Base-by-base conservation (phyloP, 2,329 filamentous ascomycete species). In the Atkinsonella hypoxylon region DNA sequence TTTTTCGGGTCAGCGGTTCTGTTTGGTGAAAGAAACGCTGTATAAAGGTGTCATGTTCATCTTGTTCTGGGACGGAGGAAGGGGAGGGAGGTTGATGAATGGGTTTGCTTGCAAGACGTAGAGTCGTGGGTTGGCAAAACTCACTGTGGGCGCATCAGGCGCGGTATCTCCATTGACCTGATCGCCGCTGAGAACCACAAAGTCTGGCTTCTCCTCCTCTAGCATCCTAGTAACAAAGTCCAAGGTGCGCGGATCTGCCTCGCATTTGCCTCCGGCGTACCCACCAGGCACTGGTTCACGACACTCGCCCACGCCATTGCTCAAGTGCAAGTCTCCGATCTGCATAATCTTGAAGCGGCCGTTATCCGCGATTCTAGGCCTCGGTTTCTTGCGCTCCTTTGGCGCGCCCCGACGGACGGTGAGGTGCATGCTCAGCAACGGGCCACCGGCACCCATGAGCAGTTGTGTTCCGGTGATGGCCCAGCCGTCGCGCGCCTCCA, bases 271-370 rank as follows among this genome's bases (percentile, higher is more conserved):
- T 5, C 82, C 83, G 48, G 88, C 79, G 57, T 81, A 79, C 45
- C 76, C 77, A 54, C 81, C 78, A 0, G 90, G 90, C 57, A 91
- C 76, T n/a, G 89, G 81, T 59, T 98, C 89, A 56, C 93, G 82
- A 63, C 93, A 98, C 43, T 70, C 69, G 10, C 93, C 93, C 5
- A 90, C 76, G 10, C 91, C 93, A 2, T 93, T 98, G 62, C 89
- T 91, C 51, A 98, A 71, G 67, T 98, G 93, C 54, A 97, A 71
- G 70, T 98, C 93, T n/a, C 89, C 86, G 50, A 95, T 75, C 68
- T 98, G 93, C 77, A 98, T 82, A 56, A 98, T 95, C 73, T 97
- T 97, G 73, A 97, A 97, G 59, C 85, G 89, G 31, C 91, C 93
- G 63, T 93, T 89, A 54, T 94, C 89, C 42, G 81, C 79, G 55